A percentile compares a stretch with the other conserved stretches of the same genome.
Evolutionary conservation across 495 filamentous ascomycete genomes (phyloP).

Genomic region (Tuber microsphaerosporum): DNA sequence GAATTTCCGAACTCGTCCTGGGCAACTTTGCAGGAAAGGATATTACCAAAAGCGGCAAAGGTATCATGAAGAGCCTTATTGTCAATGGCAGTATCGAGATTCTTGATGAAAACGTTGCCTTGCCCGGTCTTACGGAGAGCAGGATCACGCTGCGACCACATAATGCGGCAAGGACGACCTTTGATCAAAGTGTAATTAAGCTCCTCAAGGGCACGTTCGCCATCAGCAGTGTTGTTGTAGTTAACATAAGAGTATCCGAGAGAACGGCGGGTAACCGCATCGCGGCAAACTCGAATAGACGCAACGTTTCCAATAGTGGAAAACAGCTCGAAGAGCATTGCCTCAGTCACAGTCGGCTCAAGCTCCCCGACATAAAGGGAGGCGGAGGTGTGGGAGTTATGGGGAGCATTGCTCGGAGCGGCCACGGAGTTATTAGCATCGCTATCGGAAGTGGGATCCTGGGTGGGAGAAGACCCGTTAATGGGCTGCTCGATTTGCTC

Average conservation of each 20-base stretch:
- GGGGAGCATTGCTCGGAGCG: constrained; percentile 59
- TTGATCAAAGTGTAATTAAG: constrained; percentile 99
- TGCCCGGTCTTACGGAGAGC: constrained; percentile 98
- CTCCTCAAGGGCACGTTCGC: constrained; percentile 96
- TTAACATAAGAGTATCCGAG: constrained; percentile 99
- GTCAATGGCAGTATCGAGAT: constrained; percentile 94
- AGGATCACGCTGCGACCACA: constrained; percentile 99
- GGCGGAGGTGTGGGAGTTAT: constrained; percentile 78
- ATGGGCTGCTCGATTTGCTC: constrained; percentile 61
- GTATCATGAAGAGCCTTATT: constrained; percentile 99
- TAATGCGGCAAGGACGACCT: constrained; percentile 97
- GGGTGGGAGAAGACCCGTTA: constrained; percentile 39
- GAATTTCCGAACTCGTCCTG: constrained; percentile 93
- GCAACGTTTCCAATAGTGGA: constrained; percentile 98
- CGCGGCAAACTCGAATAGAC: constrained; percentile 98
- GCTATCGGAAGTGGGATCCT: constrained; percentile 54
- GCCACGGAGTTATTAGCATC: constrained; percentile 56
- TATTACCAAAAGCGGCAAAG: constrained; percentile 98
- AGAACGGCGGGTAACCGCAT: constrained; percentile 96
- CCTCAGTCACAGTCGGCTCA: constrained; percentile 93
- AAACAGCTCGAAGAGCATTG: constrained; percentile 99
- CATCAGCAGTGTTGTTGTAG: constrained; percentile 95
- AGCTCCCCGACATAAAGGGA: constrained; percentile 99
- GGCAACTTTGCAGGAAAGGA: constrained; percentile 98
- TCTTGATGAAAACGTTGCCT: constrained; percentile 99